Conservation (phyloP, 345 rosid genomes). For the Gossypium ekmanianum region DNA sequence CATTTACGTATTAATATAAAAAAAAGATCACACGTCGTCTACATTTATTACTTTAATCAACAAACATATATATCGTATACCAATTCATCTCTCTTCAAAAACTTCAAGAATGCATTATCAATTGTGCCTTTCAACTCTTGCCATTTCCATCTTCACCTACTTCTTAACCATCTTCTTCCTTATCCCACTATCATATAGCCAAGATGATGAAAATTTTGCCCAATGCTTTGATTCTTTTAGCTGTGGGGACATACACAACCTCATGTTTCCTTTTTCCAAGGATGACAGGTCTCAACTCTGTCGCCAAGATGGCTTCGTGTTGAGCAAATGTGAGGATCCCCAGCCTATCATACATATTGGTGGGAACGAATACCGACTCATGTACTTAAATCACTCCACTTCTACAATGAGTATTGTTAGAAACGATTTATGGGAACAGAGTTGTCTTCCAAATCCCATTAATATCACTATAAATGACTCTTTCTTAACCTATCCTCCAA, state of each 20-base stretch:
- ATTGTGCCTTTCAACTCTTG: no score
- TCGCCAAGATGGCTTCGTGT: not conserved
- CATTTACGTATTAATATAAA: not conserved
- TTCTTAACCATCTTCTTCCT: not conserved
- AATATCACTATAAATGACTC: not conserved
- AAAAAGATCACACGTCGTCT: not conserved
- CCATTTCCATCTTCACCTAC: not conserved
- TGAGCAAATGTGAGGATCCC: not conserved
- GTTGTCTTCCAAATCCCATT: not conserved
- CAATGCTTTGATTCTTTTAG: not conserved
- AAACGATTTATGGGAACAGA: not conserved
- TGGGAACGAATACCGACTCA: not conserved
- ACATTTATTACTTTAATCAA: not conserved
- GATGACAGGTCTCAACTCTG: not conserved
- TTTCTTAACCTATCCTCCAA: not conserved
- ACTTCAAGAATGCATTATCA: not conserved
- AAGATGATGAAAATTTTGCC: not conserved
- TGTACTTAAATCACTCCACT: not conserved
- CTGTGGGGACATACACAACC: not conserved
- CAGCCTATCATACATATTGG: not conserved
- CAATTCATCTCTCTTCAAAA: not conserved
- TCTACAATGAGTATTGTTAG: not conserved
- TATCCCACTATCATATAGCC: not conserved
- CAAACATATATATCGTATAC: not conserved
- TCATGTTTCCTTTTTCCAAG: not conserved